Evolutionary conservation across 208 protist genomes (phyloP).

Genomic region (Sergeia podlipaevii): DNA sequence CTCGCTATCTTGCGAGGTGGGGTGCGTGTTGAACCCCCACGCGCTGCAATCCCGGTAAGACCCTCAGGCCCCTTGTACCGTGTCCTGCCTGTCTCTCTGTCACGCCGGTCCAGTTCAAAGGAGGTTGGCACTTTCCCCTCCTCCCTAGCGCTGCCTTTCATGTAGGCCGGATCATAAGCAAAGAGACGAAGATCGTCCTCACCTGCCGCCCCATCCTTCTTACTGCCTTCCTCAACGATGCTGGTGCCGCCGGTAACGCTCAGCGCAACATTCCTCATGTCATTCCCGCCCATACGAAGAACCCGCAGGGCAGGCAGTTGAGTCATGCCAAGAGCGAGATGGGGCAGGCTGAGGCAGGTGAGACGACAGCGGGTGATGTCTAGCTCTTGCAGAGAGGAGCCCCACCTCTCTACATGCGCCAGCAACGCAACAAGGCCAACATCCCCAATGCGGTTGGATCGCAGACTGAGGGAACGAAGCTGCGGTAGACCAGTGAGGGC

Average conservation of each 20-base stretch:
- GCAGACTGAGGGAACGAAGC: constrained; percentile 38
- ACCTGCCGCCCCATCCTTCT: not conserved
- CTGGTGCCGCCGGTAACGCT: not conserved
- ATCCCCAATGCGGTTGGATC: constrained; percentile 55
- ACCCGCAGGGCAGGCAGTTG: constrained; percentile 27
- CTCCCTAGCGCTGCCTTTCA: constrained; percentile 18
- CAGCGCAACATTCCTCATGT: constrained; percentile 19
- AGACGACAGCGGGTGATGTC: constrained; percentile 75
- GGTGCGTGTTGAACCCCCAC: not conserved
- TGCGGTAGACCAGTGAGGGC: constrained; percentile 23
- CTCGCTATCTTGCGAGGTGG: not conserved
- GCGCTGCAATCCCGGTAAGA: not conserved
- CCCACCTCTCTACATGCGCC: constrained; percentile 36
- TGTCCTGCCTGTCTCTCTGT: constrained; percentile 43
- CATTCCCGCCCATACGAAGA: constrained; percentile 63
- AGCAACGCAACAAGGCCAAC: constrained; percentile 32
- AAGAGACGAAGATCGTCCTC: constrained; percentile 37
- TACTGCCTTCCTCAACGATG: not conserved
- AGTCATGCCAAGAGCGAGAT: constrained; percentile 28
- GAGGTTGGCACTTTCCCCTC: constrained; percentile 60
- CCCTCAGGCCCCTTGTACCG: constrained; percentile 52
- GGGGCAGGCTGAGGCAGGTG: constrained; percentile 24
- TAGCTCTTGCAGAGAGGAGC: constrained; percentile 36
- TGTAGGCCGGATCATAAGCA: constrained; percentile 56
- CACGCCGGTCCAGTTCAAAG: constrained; percentile 71